Conservation (phyloP, 2,329 filamentous ascomycete species). For the Hysterium pulicare region DNA sequence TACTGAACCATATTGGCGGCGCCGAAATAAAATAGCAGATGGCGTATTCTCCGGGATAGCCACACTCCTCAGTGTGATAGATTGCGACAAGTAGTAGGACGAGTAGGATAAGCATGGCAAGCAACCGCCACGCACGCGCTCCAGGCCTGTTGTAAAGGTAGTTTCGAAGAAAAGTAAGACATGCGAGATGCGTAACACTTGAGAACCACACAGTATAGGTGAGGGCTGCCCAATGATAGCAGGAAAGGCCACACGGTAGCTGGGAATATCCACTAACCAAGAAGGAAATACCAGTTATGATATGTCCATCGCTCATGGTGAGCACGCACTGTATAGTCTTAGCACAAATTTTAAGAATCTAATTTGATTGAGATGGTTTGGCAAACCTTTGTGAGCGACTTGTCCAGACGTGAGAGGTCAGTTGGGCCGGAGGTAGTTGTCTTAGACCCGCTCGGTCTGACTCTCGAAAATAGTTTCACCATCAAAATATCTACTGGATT, state of each 20-base stretch:
- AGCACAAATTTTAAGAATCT: no score
- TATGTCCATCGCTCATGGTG: conserved; percentile 1
- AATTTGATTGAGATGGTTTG: no score
- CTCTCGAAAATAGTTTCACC: not conserved
- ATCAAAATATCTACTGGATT: not conserved
- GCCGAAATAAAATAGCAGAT: not conserved
- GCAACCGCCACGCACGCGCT: not conserved
- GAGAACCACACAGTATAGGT: conserved; percentile 4
- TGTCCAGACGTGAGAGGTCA: not conserved
- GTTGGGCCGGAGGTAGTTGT: not conserved
- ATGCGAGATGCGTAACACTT: not conserved
- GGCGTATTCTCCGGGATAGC: not conserved
- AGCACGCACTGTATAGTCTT: not conserved
- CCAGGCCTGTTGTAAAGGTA: not conserved
- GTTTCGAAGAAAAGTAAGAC: conserved; percentile 2
- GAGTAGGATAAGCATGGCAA: not conserved
- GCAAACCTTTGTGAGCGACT: not conserved
- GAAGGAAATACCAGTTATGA: conserved; percentile 5
- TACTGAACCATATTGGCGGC: not conserved
- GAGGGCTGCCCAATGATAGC: conserved; percentile 3
- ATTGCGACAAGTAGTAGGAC: not conserved
- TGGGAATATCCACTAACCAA: conserved; percentile 2
- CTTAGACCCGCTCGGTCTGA: not conserved
- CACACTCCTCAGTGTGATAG: not conserved
- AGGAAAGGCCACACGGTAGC: conserved; percentile 2